Percentiles rank a stretch among this genome's conserved stretches.
These are phyloP conservation scores for Pleurozium schreberi DNA, from an alignment of 225 moss, liverwort and hornwort species.

Conservation along the genomic window DNA sequence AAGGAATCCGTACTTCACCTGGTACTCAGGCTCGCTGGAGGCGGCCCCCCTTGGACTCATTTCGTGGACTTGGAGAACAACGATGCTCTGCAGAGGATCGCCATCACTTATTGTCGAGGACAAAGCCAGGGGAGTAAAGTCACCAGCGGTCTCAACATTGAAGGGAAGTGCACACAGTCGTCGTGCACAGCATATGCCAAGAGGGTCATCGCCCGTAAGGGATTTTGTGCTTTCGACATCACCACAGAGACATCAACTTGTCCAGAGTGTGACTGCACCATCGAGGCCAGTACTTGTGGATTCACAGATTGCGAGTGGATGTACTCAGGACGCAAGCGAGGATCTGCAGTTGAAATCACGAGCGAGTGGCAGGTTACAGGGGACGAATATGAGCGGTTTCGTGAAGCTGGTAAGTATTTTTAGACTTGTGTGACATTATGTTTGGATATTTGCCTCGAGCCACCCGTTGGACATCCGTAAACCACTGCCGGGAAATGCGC, in stretches of 20 bases:
- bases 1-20: neutral
- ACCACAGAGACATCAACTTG: neutral
- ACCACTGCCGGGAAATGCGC: no score
- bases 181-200: neutral
- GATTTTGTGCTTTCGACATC: neutral
- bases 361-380: neutral
- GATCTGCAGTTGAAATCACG: neutral
- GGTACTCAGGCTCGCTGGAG: neutral
- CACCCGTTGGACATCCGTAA: neutral
- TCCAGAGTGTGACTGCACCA: neutral
- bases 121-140: neutral
- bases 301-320: neutral
- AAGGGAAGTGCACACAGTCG: neutral
- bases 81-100: neutral
- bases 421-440: neutral
- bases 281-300: neutral
- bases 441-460: neutral
- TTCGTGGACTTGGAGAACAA: neutral
- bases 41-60: fast-evolving
- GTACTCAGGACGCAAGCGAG: neutral
- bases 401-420: neutral
- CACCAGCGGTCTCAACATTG: neutral
- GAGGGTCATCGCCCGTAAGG: neutral
- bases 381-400: neutral
- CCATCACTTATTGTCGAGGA: neutral